These are phyloP conservation scores for Tetrapisispora iriomotensis DNA, from an alignment of 805 yeast genomes.

Conservation along the genomic window DNA sequence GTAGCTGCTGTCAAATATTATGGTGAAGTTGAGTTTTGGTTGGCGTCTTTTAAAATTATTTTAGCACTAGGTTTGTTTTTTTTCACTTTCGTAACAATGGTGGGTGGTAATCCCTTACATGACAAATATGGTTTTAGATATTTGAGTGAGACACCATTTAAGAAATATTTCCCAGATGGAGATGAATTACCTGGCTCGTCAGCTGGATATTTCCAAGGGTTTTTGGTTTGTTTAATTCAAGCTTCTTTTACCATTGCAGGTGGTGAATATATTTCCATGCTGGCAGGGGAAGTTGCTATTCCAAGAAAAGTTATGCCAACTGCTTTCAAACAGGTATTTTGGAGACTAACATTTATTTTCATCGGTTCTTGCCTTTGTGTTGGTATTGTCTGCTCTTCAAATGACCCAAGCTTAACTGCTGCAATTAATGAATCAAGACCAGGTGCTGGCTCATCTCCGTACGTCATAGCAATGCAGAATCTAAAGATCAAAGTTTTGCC, in stretches of 20 bases:
- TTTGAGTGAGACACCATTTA: conserved; percentile 48
- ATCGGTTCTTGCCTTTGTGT: conserved; percentile 68
- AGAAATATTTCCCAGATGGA: conserved; percentile 46
- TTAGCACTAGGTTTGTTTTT: conserved; percentile 66
- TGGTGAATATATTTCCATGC: conserved; percentile 77
- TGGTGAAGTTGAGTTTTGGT: conserved; percentile 78
- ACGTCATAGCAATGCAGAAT: conserved; percentile 71
- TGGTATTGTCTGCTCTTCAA: conserved; percentile 64
- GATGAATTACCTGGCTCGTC: conserved; percentile 8
- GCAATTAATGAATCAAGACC: conserved; percentile 55
- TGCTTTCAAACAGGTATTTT: conserved; percentile 68
- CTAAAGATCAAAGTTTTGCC: conserved; percentile 60
- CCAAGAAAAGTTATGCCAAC: conserved; percentile 68
- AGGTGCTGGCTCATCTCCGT: conserved; percentile 75
- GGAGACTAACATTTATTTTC: conserved; percentile 57
- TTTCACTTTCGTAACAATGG: conserved; percentile 73
- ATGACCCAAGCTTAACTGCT: conserved; percentile 48
- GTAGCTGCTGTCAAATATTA: conserved; percentile 63
- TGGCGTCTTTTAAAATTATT: conserved; percentile 62
- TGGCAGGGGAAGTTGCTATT: conserved; percentile 69
- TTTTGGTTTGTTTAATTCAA: conserved; percentile 53
- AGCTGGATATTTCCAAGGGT: conserved; percentile 61
- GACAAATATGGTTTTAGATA: conserved; percentile 53
- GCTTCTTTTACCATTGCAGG: conserved; percentile 80
- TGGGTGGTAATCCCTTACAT: conserved; percentile 74